A percentile compares a stretch with the other conserved stretches of the same genome.
These are phyloP conservation scores for Talaromyces sp. DNA, from an alignment of 2,329 filamentous ascomycete genomes.

Conservation along the genomic window DNA sequence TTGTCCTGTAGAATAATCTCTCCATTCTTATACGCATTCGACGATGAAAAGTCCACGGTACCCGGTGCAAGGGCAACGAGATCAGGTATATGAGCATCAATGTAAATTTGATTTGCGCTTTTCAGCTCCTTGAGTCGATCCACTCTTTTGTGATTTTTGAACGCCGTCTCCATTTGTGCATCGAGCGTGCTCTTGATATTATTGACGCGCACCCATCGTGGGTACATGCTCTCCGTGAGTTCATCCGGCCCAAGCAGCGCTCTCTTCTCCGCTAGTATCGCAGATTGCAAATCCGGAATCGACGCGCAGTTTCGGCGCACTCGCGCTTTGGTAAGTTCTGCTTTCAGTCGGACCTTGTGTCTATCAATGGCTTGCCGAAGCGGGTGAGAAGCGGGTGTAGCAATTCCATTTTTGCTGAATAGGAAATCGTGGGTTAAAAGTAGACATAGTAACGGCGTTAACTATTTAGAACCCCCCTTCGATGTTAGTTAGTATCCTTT, in stretches of 20 bases:
- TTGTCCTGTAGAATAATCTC: slow-evolving; percentile 92
- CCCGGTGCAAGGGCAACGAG: slow-evolving; percentile 73
- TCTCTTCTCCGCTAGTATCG: slow-evolving; percentile 33
- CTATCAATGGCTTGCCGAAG: slow-evolving; percentile 71
- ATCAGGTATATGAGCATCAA: slow-evolving; percentile 81
- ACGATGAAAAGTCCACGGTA: slow-evolving; percentile 65
- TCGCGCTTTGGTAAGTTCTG: slow-evolving; percentile 78
- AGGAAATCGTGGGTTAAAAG: slow-evolving; percentile 84
- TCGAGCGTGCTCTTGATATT: slow-evolving; percentile 68
- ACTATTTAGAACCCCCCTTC: slow-evolving; percentile 49
- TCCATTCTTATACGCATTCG: slow-evolving; percentile 69
- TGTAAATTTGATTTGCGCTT: slow-evolving; percentile 50
- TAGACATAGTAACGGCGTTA: slow-evolving; percentile 75
- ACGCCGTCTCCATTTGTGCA: slow-evolving; percentile 71
- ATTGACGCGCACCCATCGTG: slow-evolving; percentile 92
- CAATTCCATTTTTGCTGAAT: slow-evolving; percentile 75
- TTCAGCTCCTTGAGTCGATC: slow-evolving; percentile 57
- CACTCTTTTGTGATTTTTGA: slow-evolving; percentile 61
- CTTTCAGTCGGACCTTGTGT: slow-evolving; percentile 75
- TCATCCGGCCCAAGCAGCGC: slow-evolving; percentile 46
- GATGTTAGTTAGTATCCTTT: slow-evolving; percentile 35
- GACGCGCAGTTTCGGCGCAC: slow-evolving; percentile 68
- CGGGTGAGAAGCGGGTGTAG: slow-evolving; percentile 74
- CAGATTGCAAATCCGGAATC: slow-evolving; percentile 58
- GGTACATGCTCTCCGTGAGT: slow-evolving; percentile 50